Conservation (phyloP, 139 green algal genomes). For the Haematococcus lacustris region DNA sequence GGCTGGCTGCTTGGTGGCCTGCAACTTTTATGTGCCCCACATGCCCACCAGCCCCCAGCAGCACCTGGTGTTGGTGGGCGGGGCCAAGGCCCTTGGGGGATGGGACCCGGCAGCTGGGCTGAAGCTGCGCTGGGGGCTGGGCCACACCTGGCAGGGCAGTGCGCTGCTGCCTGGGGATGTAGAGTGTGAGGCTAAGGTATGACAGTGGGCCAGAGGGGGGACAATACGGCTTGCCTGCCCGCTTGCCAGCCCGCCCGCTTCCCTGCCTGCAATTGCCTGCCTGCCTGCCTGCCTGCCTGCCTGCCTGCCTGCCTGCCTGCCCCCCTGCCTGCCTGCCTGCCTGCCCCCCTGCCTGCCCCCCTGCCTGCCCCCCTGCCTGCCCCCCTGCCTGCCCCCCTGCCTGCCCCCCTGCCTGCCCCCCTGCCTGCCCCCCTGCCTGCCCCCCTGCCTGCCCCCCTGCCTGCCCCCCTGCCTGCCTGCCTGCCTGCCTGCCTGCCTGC, state of each 20-base stretch:
- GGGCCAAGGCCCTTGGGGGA: constrained; percentile 11
- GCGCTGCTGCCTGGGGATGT: neutral
- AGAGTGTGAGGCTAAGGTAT: constrained; percentile 5
- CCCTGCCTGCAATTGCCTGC: neutral
- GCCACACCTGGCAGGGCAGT: constrained; percentile 3
- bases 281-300: constrained; percentile 2
- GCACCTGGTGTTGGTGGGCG: constrained; percentile 31
- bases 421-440: too few species aligned
- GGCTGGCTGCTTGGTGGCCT: neutral
- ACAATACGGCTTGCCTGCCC: neutral
- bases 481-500: too few species aligned
- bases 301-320: neutral
- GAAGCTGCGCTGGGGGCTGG: constrained; percentile 14
- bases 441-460: too few species aligned
- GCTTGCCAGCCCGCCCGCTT: neutral
- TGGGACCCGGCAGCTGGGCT: constrained; percentile 13
- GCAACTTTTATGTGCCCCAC: constrained; percentile 14
- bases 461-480: too few species aligned
- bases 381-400: too few species aligned
- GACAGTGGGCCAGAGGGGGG: neutral
- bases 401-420: too few species aligned
- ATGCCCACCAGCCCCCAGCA: constrained; percentile 18
- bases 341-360: neutral
- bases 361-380: too few species aligned
- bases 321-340: neutral